Percentiles rank a stretch among this genome's conserved stretches.
These are phyloP conservation scores for Fraxinus floribunda DNA, from an alignment of 305 asterid species.

Conservation along the genomic window DNA sequence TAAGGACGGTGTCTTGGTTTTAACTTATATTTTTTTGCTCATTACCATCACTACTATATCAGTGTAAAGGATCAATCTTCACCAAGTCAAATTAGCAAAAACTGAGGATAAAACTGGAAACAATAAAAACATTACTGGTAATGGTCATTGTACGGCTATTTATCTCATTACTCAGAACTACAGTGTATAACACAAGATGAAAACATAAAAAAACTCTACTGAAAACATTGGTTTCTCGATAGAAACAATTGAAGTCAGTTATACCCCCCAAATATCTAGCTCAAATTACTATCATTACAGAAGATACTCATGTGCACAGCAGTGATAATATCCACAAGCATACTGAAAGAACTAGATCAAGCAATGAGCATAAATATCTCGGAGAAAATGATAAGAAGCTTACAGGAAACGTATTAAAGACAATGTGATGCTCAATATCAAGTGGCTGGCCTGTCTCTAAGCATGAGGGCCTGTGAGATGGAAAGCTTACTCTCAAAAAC, in stretches of 20 bases:
- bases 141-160: background rate
- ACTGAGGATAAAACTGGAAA: background rate
- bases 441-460: constrained; percentile 90
- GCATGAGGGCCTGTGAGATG: constrained; percentile 91
- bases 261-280: constrained; percentile 5
- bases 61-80: constrained; percentile 1
- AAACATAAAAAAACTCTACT: background rate
- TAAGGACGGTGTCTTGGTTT: background rate
- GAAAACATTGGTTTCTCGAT: background rate
- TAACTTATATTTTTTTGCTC: constrained; percentile 1
- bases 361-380: constrained; percentile 11
- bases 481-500: constrained; percentile 77
- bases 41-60: background rate
- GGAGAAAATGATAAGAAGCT: constrained; percentile 31
- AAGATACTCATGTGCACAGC: background rate
- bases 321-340: background rate
- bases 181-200: background rate
- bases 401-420: constrained; percentile 81
- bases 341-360: constrained; percentile 10
- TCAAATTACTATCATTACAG: background rate
- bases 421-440: constrained; percentile 93
- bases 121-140: background rate
- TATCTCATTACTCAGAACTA: background rate
- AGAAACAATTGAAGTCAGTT: background rate
- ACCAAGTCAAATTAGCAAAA: background rate